A percentile compares a stretch with the other conserved stretches of the same genome.
Evolutionary conservation across 1,284 basidiomycete genomes (phyloP).

Genomic region (Polyporus tsugae): DNA sequence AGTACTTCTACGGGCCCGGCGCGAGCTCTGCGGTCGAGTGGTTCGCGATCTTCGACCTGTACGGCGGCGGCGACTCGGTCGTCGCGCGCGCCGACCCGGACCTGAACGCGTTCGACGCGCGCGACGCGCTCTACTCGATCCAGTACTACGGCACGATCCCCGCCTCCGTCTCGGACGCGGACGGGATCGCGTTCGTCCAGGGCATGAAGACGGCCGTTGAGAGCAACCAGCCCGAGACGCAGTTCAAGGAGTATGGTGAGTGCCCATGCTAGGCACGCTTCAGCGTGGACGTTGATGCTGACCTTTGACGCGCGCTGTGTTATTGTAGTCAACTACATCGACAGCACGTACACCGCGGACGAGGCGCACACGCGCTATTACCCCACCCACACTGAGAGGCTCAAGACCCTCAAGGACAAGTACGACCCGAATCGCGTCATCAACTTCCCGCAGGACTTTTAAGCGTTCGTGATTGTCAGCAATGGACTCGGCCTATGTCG

Average conservation of each 20-base stretch:
- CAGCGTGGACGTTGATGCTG: too few relatives aligned
- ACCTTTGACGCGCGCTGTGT: background rate
- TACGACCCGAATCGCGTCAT: slow-evolving; percentile 23
- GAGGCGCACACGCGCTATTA: slow-evolving; percentile 22
- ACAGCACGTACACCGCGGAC: slow-evolving; percentile 23
- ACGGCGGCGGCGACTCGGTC: slow-evolving; percentile 21
- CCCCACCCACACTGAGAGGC: slow-evolving; percentile 17
- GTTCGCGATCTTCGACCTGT: slow-evolving; percentile 22
- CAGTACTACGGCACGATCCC: slow-evolving; percentile 27
- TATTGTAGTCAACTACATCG: slow-evolving; percentile 22
- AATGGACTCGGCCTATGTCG: background rate
- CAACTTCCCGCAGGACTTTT: slow-evolving; percentile 23
- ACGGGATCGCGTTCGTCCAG: slow-evolving; percentile 22
- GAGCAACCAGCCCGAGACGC: slow-evolving; percentile 15
- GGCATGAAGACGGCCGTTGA: slow-evolving; percentile 20
- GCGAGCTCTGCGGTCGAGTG: slow-evolving; percentile 8
- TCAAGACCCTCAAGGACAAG: slow-evolving; percentile 18
- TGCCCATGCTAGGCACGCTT: background rate
- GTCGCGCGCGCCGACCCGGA: slow-evolving; percentile 4
- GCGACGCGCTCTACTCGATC: slow-evolving; percentile 23
- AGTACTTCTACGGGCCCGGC: slow-evolving; percentile 21
- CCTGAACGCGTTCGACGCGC: slow-evolving; percentile 19
- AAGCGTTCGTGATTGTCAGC: background rate
- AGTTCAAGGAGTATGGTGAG: slow-evolving; percentile 21
- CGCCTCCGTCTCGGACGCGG: slow-evolving; percentile 12